These are phyloP conservation scores for Cytospora mali DNA, from an alignment of 2,329 filamentous ascomycete genomes.

Conservation along the genomic window DNA sequence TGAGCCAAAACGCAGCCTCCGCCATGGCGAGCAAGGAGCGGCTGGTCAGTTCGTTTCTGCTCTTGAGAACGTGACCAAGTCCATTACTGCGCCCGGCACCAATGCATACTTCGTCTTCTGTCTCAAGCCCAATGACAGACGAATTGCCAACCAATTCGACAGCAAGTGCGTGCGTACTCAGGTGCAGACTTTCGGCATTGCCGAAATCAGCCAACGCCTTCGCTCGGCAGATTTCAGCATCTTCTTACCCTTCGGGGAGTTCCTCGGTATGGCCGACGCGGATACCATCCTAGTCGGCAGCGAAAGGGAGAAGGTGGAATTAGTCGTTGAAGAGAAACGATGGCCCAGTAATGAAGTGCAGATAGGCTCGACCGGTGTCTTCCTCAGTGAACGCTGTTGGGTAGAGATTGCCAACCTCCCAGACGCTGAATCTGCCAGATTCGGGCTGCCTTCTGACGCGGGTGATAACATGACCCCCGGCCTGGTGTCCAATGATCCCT, in stretches of 20 bases:
- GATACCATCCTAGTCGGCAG: conserved; percentile 87
- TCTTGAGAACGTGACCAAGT: conserved; percentile 87
- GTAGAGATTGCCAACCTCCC: conserved; percentile 79
- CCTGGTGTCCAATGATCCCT: conserved; percentile 55
- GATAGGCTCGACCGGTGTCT: conserved; percentile 89
- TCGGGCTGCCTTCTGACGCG: conserved; percentile 59
- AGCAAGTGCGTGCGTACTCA: conserved; percentile 97
- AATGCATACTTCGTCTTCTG: conserved; percentile 98
- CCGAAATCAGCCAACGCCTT: conserved; percentile 92
- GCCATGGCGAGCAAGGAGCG: conserved; percentile 74
- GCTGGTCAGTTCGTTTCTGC: conserved; percentile 90
- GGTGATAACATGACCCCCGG: conserved; percentile 62
- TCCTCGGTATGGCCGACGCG: conserved; percentile 82
- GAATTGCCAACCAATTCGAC: conserved; percentile 98
- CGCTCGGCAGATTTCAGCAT: conserved; percentile 93
- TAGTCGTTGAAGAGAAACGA: conserved; percentile 86
- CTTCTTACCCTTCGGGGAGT: conserved; percentile 94
- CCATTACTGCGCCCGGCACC: conserved; percentile 76
- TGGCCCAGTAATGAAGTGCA: conserved; percentile 93
- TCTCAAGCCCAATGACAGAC: conserved; percentile 92
- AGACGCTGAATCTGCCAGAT: conserved; percentile 59
- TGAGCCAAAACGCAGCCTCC: conserved; percentile 45
- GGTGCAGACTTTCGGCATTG: conserved; percentile 92
- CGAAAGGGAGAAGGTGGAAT: conserved; percentile 87
- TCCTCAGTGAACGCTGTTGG: conserved; percentile 95